Base-by-base conservation (phyloP, 2,329 filamentous ascomycete genomes). In the Colletotrichum higginsianum region DNA sequence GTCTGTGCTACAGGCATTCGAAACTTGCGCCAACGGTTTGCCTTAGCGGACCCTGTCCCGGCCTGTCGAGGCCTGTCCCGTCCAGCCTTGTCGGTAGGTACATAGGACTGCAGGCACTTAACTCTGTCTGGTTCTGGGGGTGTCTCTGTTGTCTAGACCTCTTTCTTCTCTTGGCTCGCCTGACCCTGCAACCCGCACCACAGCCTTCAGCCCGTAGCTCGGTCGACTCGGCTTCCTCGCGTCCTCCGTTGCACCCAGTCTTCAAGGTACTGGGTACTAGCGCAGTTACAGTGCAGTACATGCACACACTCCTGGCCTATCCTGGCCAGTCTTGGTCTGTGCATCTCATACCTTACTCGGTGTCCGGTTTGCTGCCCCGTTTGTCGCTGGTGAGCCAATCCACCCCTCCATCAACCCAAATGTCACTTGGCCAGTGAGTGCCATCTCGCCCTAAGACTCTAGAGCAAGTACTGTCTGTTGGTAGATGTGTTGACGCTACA, bases 1-100 rank as follows among this genome's bases (percentile, higher is more conserved):
- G 23, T 26, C 23, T 26, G 23, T 26, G 23, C 3, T 60, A 68
- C 66, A 65, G 65, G 50, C 61, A 35, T 53, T 68, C 61, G 60
- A 58, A 65, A 65, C 61, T 58, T 65, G 61, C 66, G 61, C 66
- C 66, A 68, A 44, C 61, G 23, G 61, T 58, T 65, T 69, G 61
- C 53, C 61, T 46, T 65, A 38, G 52, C 21, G 49, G 52, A 69
- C 66, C 60, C 66, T 66, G 63, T 60, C 55, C 53, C 35, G 55
- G 30, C 30, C 35, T 65, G 52, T 40, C 63, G 44, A 26, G 52
- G 40, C 42, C 38, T 58, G 21, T 23, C 55, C 55, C n/a, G 53
- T 50, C 52, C 55, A 15, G 55, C 12, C 38, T 30, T 58, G n/a
- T 42, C 30, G 30, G 30, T 30, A 30, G 30, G 30, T 30, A 30